These are phyloP conservation scores for Aureobasidium mangrovei DNA, from an alignment of 2,329 filamentous ascomycete genomes.

Conservation along the genomic window DNA sequence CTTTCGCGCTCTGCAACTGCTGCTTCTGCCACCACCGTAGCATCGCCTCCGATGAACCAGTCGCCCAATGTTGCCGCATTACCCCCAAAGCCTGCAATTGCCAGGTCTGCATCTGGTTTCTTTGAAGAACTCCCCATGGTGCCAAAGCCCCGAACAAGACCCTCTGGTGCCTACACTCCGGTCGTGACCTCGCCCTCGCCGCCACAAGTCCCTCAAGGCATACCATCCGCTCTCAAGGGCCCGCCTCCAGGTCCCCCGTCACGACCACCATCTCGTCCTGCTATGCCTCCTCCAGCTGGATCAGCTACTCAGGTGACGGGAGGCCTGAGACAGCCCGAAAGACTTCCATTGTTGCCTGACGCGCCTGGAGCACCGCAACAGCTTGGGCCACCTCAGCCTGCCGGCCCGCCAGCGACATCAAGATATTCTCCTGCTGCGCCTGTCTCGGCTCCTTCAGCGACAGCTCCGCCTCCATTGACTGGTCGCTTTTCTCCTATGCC, in stretches of 20 bases:
- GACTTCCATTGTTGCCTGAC: conserved; percentile 30
- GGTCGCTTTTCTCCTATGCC: conserved; percentile 33
- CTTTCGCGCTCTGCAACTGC: conserved; percentile 16
- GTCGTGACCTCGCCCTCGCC: conserved; percentile 5
- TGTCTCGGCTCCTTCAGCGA: conserved; percentile 26
- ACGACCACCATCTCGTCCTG: conserved; percentile 17
- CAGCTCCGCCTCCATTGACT: conserved; percentile 17
- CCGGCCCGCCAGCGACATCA: conserved; percentile 20
- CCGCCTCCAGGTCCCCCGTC: conserved; percentile 14
- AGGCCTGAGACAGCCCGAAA: conserved; percentile 34
- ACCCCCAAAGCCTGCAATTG: conserved; percentile 21
- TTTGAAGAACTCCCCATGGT: conserved; percentile 41
- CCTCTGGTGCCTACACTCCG: conserved; percentile 21
- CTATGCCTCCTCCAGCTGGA: conserved; percentile 19
- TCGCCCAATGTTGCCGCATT: conserved; percentile 17
- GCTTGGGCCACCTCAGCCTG: conserved; percentile 24
- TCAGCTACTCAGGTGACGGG: conserved; percentile 23
- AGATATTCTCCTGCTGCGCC: conserved; percentile 24
- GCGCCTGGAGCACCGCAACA: conserved; percentile 27
- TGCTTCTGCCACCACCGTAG: conserved; percentile 26
- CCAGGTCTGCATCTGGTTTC: conserved; percentile 33
- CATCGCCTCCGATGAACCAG: conserved; percentile 34
- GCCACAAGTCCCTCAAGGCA: conserved; percentile 12
- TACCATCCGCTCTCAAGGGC: not conserved
- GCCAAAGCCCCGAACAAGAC: conserved; percentile 30